Evolutionary conservation across 2,329 filamentous ascomycete species (phyloP).

Genomic region (Hymenotorrendiella dingleyae): DNA sequence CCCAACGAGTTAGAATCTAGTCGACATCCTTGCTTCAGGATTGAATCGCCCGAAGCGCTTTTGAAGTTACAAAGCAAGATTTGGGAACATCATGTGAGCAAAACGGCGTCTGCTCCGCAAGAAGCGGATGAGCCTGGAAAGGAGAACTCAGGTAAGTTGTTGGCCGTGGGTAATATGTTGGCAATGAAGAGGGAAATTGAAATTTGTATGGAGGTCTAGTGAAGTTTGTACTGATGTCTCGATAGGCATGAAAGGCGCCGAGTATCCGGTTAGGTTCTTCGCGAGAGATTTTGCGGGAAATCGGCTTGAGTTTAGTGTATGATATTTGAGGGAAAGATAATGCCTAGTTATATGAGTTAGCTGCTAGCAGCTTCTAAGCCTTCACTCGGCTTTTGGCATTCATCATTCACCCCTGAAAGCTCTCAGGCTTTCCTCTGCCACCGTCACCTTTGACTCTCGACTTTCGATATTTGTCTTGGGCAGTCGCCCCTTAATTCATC

Average conservation of each 20-base stretch:
- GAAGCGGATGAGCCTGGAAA: conserved; percentile 50
- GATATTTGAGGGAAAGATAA: not conserved
- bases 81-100: conserved; percentile 44
- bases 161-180: not conserved
- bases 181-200: not conserved
- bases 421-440: too few relatives aligned
- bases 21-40: conserved; percentile 54
- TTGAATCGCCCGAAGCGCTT: conserved; percentile 43
- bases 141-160: conserved; percentile 33
- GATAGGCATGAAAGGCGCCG: conserved; percentile 45
- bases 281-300: conserved; percentile 53
- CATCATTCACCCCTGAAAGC: too few relatives aligned
- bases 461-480: too few relatives aligned
- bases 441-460: too few relatives aligned
- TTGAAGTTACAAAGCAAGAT: conserved; percentile 41
- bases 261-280: conserved; percentile 58
- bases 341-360: too few relatives aligned
- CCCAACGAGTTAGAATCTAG: conserved; percentile 37
- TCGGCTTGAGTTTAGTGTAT: conserved; percentile 46
- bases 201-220: not conserved
- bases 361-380: too few relatives aligned
- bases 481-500: too few relatives aligned
- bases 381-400: too few relatives aligned
- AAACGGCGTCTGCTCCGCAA: conserved; percentile 44
- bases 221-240: not conserved